Base-by-base conservation (phyloP, 345 rosid genomes). In the Eucalyptus regnans region DNA sequence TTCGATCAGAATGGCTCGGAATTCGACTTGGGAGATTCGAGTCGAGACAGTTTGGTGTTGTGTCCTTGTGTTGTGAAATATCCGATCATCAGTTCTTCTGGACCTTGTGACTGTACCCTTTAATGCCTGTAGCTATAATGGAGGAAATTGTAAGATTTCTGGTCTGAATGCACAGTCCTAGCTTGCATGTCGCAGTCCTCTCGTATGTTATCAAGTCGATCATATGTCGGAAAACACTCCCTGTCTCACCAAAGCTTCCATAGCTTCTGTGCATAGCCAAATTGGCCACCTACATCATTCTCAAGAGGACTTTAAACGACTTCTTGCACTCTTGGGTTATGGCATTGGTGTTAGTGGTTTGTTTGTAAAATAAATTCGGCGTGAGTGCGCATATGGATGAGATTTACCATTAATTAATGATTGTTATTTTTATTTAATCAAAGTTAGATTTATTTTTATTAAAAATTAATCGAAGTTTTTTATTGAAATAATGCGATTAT, bases 171-270 rank as follows among this genome's bases (percentile, higher is more conserved):
- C 83, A 76, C 83, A 41, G 41, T 76, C 46, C 4, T 37, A 20
- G 48, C 48, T 10, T 8, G 23, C 13, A 41, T 6, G 29, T n/a
- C 2, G 20, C 31, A 64, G 15, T n/a, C 20, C 10, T 2, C 18
- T 10, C 37, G 27, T 71, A 76, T 41, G 83, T 76, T 37, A 20
- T 37, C 29, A 2, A 71, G 8, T 20, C 2, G 27, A 18, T 76
- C 83, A 20, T 41, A 9, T 37, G 27, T 76, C 4, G 8, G 15
- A 37, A 33, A 20, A 37, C 14, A 20, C 12, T 76, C 48, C 14
- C 1, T 5, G 5, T 41, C 7, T 20, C 48, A 43, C 3, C 25
- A 6, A 20, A 76, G 11, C 29, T 22, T 37, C 11, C 27, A 0
- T 76, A 0, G 3, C 27, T 41, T 8, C 4, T 12, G 0, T 10